phyloP scores from a whole-genome alignment of 495 filamentous ascomycete genomes.

The Xylaria telfairii region DNA sequence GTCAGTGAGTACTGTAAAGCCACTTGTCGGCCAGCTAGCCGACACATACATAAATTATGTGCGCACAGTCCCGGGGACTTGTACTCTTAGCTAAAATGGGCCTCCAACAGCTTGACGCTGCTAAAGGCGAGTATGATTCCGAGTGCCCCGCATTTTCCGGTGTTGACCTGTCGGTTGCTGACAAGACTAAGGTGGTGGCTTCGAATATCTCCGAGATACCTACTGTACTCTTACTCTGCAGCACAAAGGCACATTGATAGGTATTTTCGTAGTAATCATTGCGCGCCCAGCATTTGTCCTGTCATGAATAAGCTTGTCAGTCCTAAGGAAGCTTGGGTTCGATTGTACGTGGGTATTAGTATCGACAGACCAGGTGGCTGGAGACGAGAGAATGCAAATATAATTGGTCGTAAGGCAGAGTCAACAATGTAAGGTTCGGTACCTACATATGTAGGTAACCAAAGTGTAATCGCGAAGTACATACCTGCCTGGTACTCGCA shows the following conservation, averaged over 20 bases:
- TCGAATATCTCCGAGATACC: neutral
- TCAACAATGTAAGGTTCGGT: neutral
- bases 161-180: constrained; percentile 5
- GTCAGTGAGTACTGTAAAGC: neutral
- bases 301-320: neutral
- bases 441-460: neutral
- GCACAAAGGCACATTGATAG: neutral
- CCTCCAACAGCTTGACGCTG: neutral
- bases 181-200: neutral
- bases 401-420: neutral
- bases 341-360: neutral
- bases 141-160: constrained; percentile 15
- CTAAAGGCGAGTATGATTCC: neutral
- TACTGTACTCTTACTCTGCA: neutral
- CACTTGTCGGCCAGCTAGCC: neutral
- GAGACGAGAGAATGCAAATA: neutral
- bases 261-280: neutral
- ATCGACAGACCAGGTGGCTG: neutral
- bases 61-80: neutral
- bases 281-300: neutral
- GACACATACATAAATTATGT: neutral
- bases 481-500: neutral
- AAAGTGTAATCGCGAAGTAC: neutral
- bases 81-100: neutral
- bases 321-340: neutral